Base-by-base conservation (phyloP, 768 basidiomycete genomes). In the Auriscalpium vulgare region DNA sequence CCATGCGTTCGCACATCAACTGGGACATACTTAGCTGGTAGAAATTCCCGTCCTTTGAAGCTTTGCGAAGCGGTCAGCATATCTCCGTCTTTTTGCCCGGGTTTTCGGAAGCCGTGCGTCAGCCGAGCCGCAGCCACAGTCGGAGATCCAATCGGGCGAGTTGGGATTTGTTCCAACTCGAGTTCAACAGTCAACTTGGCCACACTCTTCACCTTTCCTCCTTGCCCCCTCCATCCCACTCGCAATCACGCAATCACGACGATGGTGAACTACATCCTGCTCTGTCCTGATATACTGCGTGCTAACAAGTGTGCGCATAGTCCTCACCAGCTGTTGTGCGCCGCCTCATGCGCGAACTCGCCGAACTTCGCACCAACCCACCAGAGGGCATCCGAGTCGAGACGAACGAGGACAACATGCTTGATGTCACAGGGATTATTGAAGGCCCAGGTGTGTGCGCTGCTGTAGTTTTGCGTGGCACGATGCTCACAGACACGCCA, bases 361-460 rank as follows among this genome's bases (percentile, higher is more conserved):
- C 76, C 40, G 85, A 89, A 63, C 81, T 97, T 57, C 83, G 85
- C 70, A 86, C 78, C 59, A 85, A 75, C 59, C 94, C 94, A 37
- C 89, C 88, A 11, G 94, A 97, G 65, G 94, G 93, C n/a, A 91
- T 97, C 67, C 84, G 94, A 63, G 78, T 97, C 34, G 81, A 86
- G 54, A 83, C 87, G 3, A 87, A 76, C 58, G 94, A 97, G 51
- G 90, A 95, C 65, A 90, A 95, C 65, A 84, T 95, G 74, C 73
- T 93, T 19, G 87, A 91, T 66, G 78, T 97, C 43, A 87, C 83
- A 1, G 94, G 93, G 1, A 84, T 93, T 52, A 90, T 97, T 16
- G 81, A 91, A 65, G 94, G 94, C 0, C 94, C 94, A 59, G 90
- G 93, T 94, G 60, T 66, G 87, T 71, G 2, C 45, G 47, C 14